A percentile compares a stretch with the other conserved stretches of the same genome.
These are phyloP conservation scores for Oemleria cerasiformis DNA, from an alignment of 306 rosid genomes.

Conservation along the genomic window DNA sequence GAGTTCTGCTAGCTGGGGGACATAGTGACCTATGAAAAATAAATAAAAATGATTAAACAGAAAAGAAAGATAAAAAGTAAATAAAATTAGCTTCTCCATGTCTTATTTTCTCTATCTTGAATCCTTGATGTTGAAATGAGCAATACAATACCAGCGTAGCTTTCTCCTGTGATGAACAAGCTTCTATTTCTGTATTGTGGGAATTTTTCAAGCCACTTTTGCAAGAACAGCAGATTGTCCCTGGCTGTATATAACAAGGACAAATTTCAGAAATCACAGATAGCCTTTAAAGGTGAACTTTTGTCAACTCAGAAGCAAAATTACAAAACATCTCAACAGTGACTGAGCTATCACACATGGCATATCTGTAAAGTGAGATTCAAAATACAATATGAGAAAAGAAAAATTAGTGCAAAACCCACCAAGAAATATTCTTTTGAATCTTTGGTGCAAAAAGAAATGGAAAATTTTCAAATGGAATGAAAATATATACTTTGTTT, in stretches of 20 bases:
- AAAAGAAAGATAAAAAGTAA: no score
- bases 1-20: slow-evolving; percentile 61
- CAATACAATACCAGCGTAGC: slow-evolving; percentile 42
- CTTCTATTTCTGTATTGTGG: slow-evolving; percentile 47
- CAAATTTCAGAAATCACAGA: slow-evolving; percentile 24
- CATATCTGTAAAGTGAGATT: slow-evolving; percentile 40
- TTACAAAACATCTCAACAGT: slow-evolving; percentile 19
- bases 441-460: slow-evolving; percentile 37
- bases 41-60: no score
- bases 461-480: slow-evolving; percentile 23
- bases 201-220: slow-evolving; percentile 46
- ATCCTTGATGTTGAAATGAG: not conserved
- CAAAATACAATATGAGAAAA: not conserved
- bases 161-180: slow-evolving; percentile 51
- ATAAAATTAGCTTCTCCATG: not conserved
- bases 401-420: slow-evolving; percentile 19
- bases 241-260: slow-evolving; percentile 38
- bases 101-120: not conserved
- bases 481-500: not conserved
- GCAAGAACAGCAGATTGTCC: slow-evolving; percentile 53
- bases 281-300: slow-evolving; percentile 24
- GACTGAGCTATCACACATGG: slow-evolving; percentile 36
- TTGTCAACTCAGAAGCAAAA: slow-evolving; percentile 19
- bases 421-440: slow-evolving; percentile 22
- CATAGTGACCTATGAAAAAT: slow-evolving; percentile 38